Evolutionary conservation across 768 basidiomycete genomes (phyloP).

Genomic region (Trametes meyenii): DNA sequence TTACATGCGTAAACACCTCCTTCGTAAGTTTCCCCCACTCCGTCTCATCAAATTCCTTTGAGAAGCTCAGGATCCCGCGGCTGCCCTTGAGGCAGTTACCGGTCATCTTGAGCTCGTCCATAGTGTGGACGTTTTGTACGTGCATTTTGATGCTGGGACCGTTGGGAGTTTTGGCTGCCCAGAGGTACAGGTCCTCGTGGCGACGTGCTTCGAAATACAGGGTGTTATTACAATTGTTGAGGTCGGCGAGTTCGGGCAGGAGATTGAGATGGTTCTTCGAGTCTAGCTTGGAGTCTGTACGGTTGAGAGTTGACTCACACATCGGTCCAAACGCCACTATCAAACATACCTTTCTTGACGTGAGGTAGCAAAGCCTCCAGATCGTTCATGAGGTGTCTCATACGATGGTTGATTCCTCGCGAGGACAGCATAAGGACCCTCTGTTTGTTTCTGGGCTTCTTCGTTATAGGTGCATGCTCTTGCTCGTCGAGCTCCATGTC

Average conservation of each 20-base stretch:
- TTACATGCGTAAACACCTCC: conserved; percentile 91
- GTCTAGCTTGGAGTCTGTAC: conserved; percentile 91
- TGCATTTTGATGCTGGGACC: conserved; percentile 97
- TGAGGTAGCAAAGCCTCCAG: conserved; percentile 89
- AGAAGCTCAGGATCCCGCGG: conserved; percentile 90
- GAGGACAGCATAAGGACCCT: conserved; percentile 91
- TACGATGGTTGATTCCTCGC: conserved; percentile 91
- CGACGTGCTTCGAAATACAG: conserved; percentile 96
- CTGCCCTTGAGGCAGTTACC: conserved; percentile 98
- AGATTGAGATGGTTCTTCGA: conserved; percentile 93
- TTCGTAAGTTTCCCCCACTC: conserved; percentile 88
- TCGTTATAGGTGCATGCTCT: conserved; percentile 38
- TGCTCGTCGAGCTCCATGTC: conserved; percentile 60
- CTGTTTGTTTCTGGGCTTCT: conserved; percentile 88
- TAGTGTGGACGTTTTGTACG: conserved; percentile 97
- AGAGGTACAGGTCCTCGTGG: conserved; percentile 94
- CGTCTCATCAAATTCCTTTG: conserved; percentile 84
- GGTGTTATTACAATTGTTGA: conserved; percentile 97
- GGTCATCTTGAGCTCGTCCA: conserved; percentile 99
- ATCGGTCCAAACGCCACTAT: neutral
- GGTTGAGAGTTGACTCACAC: neutral
- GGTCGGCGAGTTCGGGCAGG: conserved; percentile 93
- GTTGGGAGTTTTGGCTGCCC: conserved; percentile 97
- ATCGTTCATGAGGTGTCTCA: conserved; percentile 97
- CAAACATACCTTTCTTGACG: conserved; percentile 87